Evolutionary conservation across 148 eudicot species (phyloP).

Genomic region (Chenopodium berlandieri): DNA sequence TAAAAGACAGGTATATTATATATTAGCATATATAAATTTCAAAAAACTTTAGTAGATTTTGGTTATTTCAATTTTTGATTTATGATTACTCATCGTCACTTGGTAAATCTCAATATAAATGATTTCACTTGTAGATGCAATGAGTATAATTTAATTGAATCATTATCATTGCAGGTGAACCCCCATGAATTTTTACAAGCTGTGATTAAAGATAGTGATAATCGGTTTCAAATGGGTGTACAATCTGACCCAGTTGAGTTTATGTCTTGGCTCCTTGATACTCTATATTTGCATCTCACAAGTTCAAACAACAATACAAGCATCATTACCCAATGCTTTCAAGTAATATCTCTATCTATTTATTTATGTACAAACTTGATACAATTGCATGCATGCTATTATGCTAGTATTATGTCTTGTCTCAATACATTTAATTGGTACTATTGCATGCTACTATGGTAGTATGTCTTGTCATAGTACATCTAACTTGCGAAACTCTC

Average conservation of each 20-base stretch:
- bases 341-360: conserved; percentile 43
- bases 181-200: conserved; percentile 99
- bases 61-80: too few relatives aligned
- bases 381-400: neutral
- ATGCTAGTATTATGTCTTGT: conserved; percentile 5
- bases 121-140: too few relatives aligned
- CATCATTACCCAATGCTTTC: conserved; percentile 86
- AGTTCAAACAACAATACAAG: conserved; percentile 64
- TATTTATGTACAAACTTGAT: neutral
- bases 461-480: too few relatives aligned
- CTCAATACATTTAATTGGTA: conserved; percentile 5
- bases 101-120: too few relatives aligned
- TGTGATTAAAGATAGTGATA: conserved; percentile 88
- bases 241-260: conserved; percentile 97
- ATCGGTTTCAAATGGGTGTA: conserved; percentile 74
- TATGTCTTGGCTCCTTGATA: conserved; percentile 94
- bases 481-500: too few relatives aligned
- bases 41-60: too few relatives aligned
- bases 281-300: conserved; percentile 64
- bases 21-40: too few relatives aligned
- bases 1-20: conserved; percentile 82
- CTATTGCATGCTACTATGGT: too few relatives aligned
- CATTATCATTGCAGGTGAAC: conserved; percentile 62
- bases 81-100: too few relatives aligned
- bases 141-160: conserved; percentile 1